These are phyloP conservation scores for Fusarium dlaminii DNA, from an alignment of 2,329 filamentous ascomycete genomes.

Conservation along the genomic window DNA sequence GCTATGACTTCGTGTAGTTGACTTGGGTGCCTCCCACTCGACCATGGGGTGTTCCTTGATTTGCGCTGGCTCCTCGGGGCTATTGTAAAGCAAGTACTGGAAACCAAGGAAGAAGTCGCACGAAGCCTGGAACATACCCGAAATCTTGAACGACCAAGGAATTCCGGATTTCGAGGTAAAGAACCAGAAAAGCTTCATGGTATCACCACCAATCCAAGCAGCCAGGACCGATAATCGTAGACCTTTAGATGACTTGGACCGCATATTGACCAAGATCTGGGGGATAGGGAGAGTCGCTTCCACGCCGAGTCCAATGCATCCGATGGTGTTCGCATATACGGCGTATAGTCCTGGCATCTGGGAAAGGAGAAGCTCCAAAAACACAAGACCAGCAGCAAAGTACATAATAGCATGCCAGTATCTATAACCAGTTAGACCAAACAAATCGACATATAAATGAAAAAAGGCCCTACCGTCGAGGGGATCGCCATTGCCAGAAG, in stretches of 20 bases:
- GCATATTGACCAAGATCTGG: slow-evolving; percentile 77
- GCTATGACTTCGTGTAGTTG: slow-evolving; percentile 39
- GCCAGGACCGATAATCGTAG: slow-evolving; percentile 79
- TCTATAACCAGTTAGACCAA: slow-evolving; percentile 48
- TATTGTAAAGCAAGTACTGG: slow-evolving; percentile 78
- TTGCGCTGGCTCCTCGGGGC: slow-evolving; percentile 50
- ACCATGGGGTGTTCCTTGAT: slow-evolving; percentile 53
- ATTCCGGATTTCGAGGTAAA: slow-evolving; percentile 76
- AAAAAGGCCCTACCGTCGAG: slow-evolving; percentile 65
- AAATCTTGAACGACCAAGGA: slow-evolving; percentile 82
- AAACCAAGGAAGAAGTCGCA: slow-evolving; percentile 80
- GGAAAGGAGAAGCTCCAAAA: slow-evolving; percentile 74
- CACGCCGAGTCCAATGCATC: slow-evolving; percentile 78
- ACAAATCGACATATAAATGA: not conserved
- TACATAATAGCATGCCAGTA: slow-evolving; percentile 84
- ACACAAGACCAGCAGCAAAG: slow-evolving; percentile 68
- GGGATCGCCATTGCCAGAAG: slow-evolving; percentile 84
- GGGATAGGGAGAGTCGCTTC: slow-evolving; percentile 85
- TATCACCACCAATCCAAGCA: slow-evolving; percentile 82
- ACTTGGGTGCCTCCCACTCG: slow-evolving; percentile 48
- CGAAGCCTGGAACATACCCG: slow-evolving; percentile 80
- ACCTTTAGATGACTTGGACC: slow-evolving; percentile 76
- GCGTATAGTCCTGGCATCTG: slow-evolving; percentile 66
- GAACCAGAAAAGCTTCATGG: slow-evolving; percentile 91
- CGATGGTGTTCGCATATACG: slow-evolving; percentile 73